Evolutionary conservation across 2,329 filamentous ascomycete genomes (phyloP), one percentile per base, ranked within the genome.

Genomic region (Cladorrhinum sp.): DNA sequence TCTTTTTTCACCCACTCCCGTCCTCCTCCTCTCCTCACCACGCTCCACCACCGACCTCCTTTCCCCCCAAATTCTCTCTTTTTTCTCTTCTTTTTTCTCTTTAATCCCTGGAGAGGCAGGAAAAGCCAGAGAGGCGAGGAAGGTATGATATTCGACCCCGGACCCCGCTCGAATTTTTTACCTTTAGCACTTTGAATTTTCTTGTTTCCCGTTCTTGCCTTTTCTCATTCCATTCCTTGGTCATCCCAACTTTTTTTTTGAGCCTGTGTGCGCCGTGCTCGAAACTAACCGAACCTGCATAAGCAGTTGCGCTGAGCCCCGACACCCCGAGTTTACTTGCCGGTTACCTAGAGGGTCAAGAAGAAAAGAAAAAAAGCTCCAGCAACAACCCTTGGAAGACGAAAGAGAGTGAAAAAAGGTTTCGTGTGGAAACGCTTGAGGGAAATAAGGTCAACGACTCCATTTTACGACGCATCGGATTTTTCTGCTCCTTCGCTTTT

Each of bases 1-100:
- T 69, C 68, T 20, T 67, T 71, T 69, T 72, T 72, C 70, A 71
- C 69, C 67, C 68, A 65, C 70, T 68, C 68, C 70, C 71, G 70
- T 68, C 69, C 67, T 66, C 68, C 67, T 72, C 69, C 71, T 72
- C 71, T 72, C 70, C 69, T 70, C 66, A 69, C 67, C 69, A 64
- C 61, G 36, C 62, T 58, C 68, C 68, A 64, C 68, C 63, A 64
- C 66, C 59, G 56, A 57, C 71, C 69, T 73, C 72, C 9, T 28
- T 9, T 73, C 72, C 73, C 71, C 67, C 53, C 68, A 69, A 70
- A 72, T 75, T 46, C 42, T 46, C 42, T 46, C n/a, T 20, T 72
- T 66, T 66, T 66, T 64, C 62, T 65, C 42, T 20, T 23, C 24
- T 57, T 57, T 57, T 20, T 23, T 20, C 20, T 64, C 62, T 64